Evolutionary conservation across 768 basidiomycete genomes (phyloP).

Genomic region (Mycena capillaripes): DNA sequence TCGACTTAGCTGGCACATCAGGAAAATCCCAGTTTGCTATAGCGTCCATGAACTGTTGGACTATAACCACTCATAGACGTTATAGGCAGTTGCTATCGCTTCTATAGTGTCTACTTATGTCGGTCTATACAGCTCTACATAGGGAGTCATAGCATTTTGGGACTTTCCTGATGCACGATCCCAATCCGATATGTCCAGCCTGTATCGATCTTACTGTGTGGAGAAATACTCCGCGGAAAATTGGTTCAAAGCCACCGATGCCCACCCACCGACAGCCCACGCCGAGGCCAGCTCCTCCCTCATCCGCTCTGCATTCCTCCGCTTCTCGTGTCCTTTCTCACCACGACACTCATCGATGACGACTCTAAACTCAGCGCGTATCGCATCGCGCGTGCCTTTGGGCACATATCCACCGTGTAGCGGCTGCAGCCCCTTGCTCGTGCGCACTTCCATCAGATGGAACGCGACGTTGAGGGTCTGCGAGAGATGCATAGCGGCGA

Average conservation of each 20-base stretch:
- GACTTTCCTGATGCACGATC: too few species aligned
- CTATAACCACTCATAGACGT: too few species aligned
- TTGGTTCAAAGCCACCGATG: neutral
- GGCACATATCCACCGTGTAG: neutral
- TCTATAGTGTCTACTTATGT: too few species aligned
- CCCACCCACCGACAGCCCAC: neutral
- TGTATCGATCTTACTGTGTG: too few species aligned
- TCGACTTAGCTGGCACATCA: too few species aligned
- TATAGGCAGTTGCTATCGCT: too few species aligned
- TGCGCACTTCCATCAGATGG: constrained; percentile 16
- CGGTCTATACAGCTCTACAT: too few species aligned
- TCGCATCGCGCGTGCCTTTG: neutral
- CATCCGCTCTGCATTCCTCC: neutral
- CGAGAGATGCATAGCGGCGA: neutral
- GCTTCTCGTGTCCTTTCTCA: neutral
- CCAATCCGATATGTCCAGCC: too few species aligned
- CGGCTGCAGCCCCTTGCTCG: neutral
- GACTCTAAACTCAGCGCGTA: neutral
- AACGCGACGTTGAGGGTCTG: constrained; percentile 19
- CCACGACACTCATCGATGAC: constrained; percentile 4
- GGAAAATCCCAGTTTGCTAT: too few species aligned
- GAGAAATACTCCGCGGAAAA: neutral
- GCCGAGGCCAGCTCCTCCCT: neutral
- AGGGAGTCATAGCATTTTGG: too few species aligned
- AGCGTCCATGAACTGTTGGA: too few species aligned